A percentile compares a stretch with the other conserved stretches of the same genome.
Evolutionary conservation across 805 yeast species (phyloP).

Genomic region (Teunomyces cretensis): DNA sequence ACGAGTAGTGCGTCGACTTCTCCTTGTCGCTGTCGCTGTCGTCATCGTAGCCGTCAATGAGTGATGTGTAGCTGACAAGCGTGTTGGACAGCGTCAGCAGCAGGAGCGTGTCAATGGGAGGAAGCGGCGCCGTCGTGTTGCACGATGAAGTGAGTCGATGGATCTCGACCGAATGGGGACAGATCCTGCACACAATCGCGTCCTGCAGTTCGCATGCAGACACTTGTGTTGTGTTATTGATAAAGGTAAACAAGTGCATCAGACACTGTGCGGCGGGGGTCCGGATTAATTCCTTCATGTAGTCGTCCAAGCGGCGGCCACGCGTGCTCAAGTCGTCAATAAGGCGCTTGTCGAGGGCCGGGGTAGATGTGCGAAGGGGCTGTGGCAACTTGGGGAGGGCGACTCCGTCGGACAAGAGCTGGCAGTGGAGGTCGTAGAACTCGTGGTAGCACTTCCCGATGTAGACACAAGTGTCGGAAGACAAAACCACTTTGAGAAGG

Average conservation of each 20-base stretch:
- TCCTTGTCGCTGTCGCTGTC: constrained; percentile 10
- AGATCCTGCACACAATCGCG: not conserved
- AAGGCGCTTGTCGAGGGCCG: constrained; percentile 12
- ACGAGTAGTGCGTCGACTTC: constrained; percentile 6
- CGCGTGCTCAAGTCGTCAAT: constrained; percentile 18
- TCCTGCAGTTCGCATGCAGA: not conserved
- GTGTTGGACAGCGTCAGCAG: constrained; percentile 15
- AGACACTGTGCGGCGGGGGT: constrained; percentile 3
- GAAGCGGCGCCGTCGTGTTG: constrained; percentile 15
- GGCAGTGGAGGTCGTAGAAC: constrained; percentile 33
- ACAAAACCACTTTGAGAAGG: constrained; percentile 28
- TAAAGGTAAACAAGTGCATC: constrained; percentile 9
- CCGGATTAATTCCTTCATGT: constrained; percentile 21
- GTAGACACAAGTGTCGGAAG: constrained; percentile 18
- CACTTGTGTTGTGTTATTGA: constrained; percentile 10
- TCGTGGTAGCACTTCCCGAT: constrained; percentile 37
- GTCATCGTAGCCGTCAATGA: constrained; percentile 31
- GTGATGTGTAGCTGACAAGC: constrained; percentile 24
- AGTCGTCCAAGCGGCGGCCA: constrained; percentile 24
- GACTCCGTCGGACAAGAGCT: constrained; percentile 3
- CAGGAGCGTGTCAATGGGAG: constrained; percentile 9
- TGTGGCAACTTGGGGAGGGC: constrained; percentile 31
- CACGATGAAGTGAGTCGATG: constrained; percentile 15
- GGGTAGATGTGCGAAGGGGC: constrained; percentile 16
- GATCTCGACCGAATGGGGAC: constrained; percentile 10